Percentiles rank a stretch among this genome's conserved stretches.
Evolutionary conservation across 2,329 filamentous ascomycete species (phyloP).

Genomic region (Fusarium algeriense): DNA sequence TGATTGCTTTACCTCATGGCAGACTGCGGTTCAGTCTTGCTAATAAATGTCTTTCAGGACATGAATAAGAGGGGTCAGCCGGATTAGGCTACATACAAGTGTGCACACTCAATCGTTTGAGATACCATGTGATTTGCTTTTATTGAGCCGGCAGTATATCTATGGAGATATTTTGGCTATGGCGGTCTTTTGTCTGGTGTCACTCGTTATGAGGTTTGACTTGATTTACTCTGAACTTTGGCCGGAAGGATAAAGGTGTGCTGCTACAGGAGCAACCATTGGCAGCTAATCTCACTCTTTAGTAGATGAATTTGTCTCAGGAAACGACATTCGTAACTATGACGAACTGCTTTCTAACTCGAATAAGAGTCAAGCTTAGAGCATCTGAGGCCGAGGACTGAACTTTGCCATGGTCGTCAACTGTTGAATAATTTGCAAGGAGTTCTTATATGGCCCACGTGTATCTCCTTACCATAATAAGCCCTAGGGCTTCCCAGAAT

Average conservation of each 20-base stretch:
- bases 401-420: not conserved
- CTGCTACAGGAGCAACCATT: slow-evolving; percentile 4
- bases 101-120: slow-evolving; percentile 29
- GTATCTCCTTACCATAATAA: not conserved
- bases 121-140: slow-evolving; percentile 33
- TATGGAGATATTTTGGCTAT: slow-evolving; percentile 2
- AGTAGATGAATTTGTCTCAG: not conserved
- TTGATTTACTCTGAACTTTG: not conserved
- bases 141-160: not conserved
- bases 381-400: too few relatives aligned
- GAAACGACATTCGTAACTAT: not conserved
- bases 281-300: slow-evolving; percentile 14
- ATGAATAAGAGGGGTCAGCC: slow-evolving; percentile 35
- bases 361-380: not conserved
- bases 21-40: slow-evolving; percentile 1
- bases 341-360: not conserved
- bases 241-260: not conserved
- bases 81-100: slow-evolving; percentile 30
- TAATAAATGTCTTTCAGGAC: slow-evolving; percentile 39
- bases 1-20: slow-evolving; percentile 2
- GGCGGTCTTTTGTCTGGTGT: slow-evolving; percentile 7
- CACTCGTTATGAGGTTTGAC: slow-evolving; percentile 20
- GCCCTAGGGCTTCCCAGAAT: not conserved
- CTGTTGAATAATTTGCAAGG: not conserved
- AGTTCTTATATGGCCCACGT: not conserved